Evolutionary conservation across 2,329 filamentous ascomycete species (phyloP).

Genomic region (Ceratocystis smalleyi): DNA sequence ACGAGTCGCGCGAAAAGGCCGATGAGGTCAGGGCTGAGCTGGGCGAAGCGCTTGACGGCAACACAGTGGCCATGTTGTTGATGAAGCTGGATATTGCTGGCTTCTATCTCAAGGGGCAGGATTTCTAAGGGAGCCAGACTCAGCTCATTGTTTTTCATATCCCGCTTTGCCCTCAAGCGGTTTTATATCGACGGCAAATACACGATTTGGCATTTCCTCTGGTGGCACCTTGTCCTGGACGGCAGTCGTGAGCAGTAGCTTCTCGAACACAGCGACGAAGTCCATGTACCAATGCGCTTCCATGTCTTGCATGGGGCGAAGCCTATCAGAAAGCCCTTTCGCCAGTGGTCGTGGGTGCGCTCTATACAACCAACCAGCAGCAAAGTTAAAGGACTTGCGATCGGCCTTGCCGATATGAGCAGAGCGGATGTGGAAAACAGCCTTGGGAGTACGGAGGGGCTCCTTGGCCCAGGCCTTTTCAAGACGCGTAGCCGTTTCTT

Average conservation of each 20-base stretch:
- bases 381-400: constrained; percentile 32
- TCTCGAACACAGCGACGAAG: constrained; percentile 40
- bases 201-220: constrained; percentile 44
- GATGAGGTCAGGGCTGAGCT: constrained; percentile 25
- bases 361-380: constrained; percentile 40
- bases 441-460: neutral
- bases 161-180: constrained; percentile 20
- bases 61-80: constrained; percentile 52
- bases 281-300: constrained; percentile 26
- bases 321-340: neutral
- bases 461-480: neutral
- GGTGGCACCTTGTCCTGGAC: constrained; percentile 18
- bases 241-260: constrained; percentile 21
- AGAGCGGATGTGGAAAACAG: neutral
- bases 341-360: constrained; percentile 38
- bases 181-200: constrained; percentile 50
- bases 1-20: constrained; percentile 22
- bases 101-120: constrained; percentile 36
- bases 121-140: constrained; percentile 29
- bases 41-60: constrained; percentile 32
- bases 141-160: constrained; percentile 15
- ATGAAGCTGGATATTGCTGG: constrained; percentile 55
- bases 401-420: constrained; percentile 39
- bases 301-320: neutral
- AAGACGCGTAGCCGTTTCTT: no score